Evolutionary conservation across 345 rosid species (phyloP).

Genomic region (Populus tremula): DNA sequence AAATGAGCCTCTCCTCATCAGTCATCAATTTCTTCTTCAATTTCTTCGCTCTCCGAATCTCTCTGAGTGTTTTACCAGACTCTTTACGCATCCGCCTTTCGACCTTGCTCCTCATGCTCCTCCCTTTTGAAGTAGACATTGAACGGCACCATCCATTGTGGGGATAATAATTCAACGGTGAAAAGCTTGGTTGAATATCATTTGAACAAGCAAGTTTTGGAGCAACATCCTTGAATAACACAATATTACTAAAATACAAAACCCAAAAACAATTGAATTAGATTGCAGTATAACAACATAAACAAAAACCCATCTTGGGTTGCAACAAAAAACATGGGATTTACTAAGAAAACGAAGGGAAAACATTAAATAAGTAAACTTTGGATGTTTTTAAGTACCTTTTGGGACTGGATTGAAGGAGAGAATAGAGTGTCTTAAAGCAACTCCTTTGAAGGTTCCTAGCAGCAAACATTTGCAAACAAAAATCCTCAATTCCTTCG

Average conservation of each 20-base stretch:
- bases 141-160: constrained; percentile 42
- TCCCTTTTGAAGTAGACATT: constrained; percentile 82
- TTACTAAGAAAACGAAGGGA: background rate
- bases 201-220: constrained; percentile 14
- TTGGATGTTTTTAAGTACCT: constrained; percentile 32
- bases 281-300: background rate
- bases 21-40: constrained; percentile 94
- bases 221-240: constrained; percentile 24
- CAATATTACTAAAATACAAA: constrained; percentile 33
- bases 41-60: constrained; percentile 86
- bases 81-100: constrained; percentile 88
- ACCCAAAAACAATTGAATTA: background rate
- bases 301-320: background rate
- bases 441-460: constrained; percentile 48
- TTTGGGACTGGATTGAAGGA: constrained; percentile 44
- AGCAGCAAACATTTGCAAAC: constrained; percentile 50
- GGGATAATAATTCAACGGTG: constrained; percentile 14
- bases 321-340: background rate
- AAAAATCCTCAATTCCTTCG: background rate
- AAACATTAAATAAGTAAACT: background rate
- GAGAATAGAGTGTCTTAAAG: constrained; percentile 45
- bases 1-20: constrained; percentile 89
- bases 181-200: constrained; percentile 14
- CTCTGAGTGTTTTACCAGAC: constrained; percentile 81
- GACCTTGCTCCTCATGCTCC: constrained; percentile 92